These are phyloP conservation scores for Cunninghamia lanceolata DNA, from an alignment of 75 land plant genomes.

Conservation along the genomic window DNA sequence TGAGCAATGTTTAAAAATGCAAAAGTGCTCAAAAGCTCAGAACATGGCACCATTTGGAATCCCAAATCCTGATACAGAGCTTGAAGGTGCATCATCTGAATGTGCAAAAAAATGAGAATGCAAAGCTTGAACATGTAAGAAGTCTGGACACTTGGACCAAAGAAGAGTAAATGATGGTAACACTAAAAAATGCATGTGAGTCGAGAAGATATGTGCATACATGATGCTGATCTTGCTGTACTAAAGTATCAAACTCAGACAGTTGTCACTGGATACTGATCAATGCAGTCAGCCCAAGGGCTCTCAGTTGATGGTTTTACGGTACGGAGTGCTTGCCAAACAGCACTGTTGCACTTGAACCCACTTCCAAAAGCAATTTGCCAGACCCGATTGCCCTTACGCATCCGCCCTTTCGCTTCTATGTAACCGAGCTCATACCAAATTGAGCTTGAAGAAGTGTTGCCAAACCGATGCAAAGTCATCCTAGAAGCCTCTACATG, in stretches of 20 bases:
- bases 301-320: slow-evolving; percentile 28
- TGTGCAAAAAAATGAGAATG: neutral
- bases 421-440: slow-evolving; percentile 63
- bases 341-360: slow-evolving; percentile 74
- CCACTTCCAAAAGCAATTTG: slow-evolving; percentile 67
- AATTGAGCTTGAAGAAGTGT: slow-evolving; percentile 58
- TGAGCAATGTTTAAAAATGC: neutral
- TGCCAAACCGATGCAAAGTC: slow-evolving; percentile 61
- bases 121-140: neutral
- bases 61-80: neutral
- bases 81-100: neutral
- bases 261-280: slow-evolving; percentile 29
- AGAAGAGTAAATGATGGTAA: neutral
- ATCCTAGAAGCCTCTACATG: slow-evolving; percentile 63
- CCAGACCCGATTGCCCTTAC: slow-evolving; percentile 51
- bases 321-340: slow-evolving; percentile 53
- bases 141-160: neutral
- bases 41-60: slow-evolving; percentile 2
- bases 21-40: slow-evolving; percentile 7
- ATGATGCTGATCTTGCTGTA: neutral
- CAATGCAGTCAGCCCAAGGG: slow-evolving; percentile 54
- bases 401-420: slow-evolving; percentile 57
- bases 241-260: neutral
- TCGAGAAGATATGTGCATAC: neutral
- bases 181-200: neutral